phyloP scores from a whole-genome alignment of 768 basidiomycete genomes.

The Mycena polygramma region DNA sequence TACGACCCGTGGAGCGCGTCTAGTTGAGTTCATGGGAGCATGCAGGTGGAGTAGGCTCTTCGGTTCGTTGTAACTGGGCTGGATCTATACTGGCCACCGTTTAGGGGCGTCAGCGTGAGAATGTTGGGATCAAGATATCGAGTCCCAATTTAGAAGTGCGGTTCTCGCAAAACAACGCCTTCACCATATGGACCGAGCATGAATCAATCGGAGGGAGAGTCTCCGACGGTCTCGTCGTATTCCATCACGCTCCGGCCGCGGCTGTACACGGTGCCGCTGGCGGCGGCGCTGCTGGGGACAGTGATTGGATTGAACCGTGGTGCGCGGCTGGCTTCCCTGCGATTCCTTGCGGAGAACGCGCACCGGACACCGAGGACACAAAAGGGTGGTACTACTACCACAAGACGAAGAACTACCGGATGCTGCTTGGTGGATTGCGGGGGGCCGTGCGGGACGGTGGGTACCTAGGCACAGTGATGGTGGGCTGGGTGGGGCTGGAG shows the following conservation, averaged over 20 bases:
- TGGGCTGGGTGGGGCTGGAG: conserved; percentile 61
- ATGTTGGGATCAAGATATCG: conserved; percentile 9
- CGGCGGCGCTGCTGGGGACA: conserved; percentile 72
- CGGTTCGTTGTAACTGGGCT: too few relatives aligned
- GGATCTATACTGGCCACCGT: too few relatives aligned
- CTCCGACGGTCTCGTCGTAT: background rate
- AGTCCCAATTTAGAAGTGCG: background rate
- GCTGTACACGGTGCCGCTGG: conserved; percentile 71
- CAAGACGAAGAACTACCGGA: conserved; percentile 94
- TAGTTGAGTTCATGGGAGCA: too few relatives aligned
- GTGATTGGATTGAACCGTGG: conserved; percentile 82
- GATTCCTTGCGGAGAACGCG: conserved; percentile 93
- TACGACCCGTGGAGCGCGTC: too few relatives aligned
- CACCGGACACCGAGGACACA: conserved; percentile 88
- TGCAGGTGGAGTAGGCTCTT: too few relatives aligned
- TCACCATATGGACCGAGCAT: conserved; percentile 2
- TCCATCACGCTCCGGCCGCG: conserved; percentile 65
- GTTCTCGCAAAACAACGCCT: too few relatives aligned
- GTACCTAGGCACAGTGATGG: conserved; percentile 57
- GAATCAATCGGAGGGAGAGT: conserved; percentile 2
- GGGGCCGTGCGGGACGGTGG: conserved; percentile 71
- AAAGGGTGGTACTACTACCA: conserved; percentile 95
- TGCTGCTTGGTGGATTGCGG: conserved; percentile 79
- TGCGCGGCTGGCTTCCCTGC: conserved; percentile 76
- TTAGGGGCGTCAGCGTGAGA: background rate